Base-by-base conservation (phyloP, 2,329 filamentous ascomycete species). In the Didymellaceae sp. region DNA sequence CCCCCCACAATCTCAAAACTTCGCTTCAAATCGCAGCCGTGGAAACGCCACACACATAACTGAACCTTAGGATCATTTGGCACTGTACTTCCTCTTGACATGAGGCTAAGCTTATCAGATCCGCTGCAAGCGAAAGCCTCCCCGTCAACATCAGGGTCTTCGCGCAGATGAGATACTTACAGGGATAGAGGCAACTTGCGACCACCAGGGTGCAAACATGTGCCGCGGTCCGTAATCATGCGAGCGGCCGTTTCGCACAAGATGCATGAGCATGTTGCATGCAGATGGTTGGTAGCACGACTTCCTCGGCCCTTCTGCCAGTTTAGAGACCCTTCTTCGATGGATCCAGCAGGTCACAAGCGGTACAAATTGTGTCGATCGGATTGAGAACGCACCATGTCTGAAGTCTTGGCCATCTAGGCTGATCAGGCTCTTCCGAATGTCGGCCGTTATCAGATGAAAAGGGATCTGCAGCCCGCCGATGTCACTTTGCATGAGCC, bases 381-480 rank as follows among this genome's bases (percentile, higher is more conserved):
- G 31, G 25, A n/a, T 17, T 32, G 17, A 24, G 18, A 30, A 20
- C 14, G 26, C 32, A 35, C 37, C 41, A 30, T 45, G 18, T 41
- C 35, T 26, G 21, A 16, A 46, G 24, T 3, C 11, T 14, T 6
- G n/a, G 18, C 31, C 24, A 25, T 22, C 10, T 6, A 20, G 17
- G 48, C 37, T 45, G 48, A 42, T 42, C 48, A 45, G 37, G 31
- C 42, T 45, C 34, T 51, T 61, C 65, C 61, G 63, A 67, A 52
- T 39, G 52, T 62, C 59, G 63, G 65, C 62, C 62, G 56, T 67
- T 65, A 68, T 68, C 63, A 67, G 65, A 68, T 68, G 54, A 37
- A 62, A 59, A 16, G 21, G 13, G 47, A 58, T 60, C 48, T 52
- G 52, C 54, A 55, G 20, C 46, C 42, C 45, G 42, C 42, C 54